phyloP scores from a whole-genome alignment of 768 basidiomycete genomes.

The Suillus discolor region DNA sequence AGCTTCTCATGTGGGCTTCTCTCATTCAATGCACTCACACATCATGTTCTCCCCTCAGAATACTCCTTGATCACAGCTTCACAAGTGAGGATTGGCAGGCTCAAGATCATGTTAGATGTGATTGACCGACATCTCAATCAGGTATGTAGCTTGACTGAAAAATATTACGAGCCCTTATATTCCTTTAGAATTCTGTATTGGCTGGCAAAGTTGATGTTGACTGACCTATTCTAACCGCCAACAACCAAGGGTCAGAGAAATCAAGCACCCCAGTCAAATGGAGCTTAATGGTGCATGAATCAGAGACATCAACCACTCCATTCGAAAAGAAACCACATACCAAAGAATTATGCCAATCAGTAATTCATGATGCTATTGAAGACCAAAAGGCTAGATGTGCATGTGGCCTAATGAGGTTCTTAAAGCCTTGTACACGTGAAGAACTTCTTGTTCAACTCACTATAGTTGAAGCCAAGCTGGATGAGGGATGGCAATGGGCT shows the following conservation, averaged over 20 bases:
- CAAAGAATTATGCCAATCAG: not conserved
- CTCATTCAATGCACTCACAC: not conserved
- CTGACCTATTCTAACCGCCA: too few species aligned
- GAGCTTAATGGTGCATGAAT: too few species aligned
- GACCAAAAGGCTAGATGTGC: not conserved
- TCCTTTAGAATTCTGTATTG: too few species aligned
- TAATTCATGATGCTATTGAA: not conserved
- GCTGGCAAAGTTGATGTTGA: too few species aligned
- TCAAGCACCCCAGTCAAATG: too few species aligned
- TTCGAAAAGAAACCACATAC: not conserved
- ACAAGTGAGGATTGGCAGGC: not conserved
- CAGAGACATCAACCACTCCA: too few species aligned
- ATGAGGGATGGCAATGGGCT: not conserved
- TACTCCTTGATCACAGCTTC: not conserved
- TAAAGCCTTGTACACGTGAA: not conserved
- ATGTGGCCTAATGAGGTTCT: not conserved
- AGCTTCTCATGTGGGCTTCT: not conserved
- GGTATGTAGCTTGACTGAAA: not conserved
- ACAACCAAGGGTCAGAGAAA: too few species aligned
- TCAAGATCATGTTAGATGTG: conserved; percentile 3
- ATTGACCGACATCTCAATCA: not conserved
- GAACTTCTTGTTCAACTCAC: not conserved
- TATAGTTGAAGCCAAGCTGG: not conserved
- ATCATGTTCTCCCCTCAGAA: not conserved
- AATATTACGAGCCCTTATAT: too few species aligned